These are phyloP conservation scores for Suhomyces choctaworum DNA, from an alignment of 1,139 yeast genomes.

Conservation along the genomic window DNA sequence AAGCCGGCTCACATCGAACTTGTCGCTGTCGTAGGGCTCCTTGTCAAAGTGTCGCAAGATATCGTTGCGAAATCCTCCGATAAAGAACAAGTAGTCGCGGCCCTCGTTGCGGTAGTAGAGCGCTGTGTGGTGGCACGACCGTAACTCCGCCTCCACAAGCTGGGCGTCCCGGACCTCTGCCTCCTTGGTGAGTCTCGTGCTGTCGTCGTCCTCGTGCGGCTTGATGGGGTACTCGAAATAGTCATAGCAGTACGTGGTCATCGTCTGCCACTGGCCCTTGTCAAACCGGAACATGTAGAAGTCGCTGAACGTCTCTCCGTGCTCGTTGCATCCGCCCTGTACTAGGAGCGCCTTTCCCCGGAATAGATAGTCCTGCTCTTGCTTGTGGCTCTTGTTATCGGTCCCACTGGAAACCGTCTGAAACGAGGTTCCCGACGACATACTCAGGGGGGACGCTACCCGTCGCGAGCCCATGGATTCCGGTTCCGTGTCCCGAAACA, in stretches of 20 bases:
- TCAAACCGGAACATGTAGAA: constrained; percentile 36
- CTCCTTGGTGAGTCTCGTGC: constrained; percentile 23
- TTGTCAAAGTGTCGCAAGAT: constrained; percentile 35
- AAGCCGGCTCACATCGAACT: constrained; percentile 40
- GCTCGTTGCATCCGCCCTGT: constrained; percentile 46
- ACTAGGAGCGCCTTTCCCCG: constrained; percentile 34
- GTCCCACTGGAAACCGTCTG: constrained; percentile 16
- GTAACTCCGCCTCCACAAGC: constrained; percentile 43
- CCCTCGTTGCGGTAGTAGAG: constrained; percentile 38
- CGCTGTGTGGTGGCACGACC: constrained; percentile 47
- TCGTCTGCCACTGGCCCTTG: constrained; percentile 36
- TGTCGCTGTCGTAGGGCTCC: constrained; percentile 32
- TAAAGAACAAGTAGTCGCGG: constrained; percentile 38
- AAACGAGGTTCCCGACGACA: constrained; percentile 18
- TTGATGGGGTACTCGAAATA: constrained; percentile 30
- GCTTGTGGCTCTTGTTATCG: constrained; percentile 7
- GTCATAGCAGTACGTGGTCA: constrained; percentile 39
- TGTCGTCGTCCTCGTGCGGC: constrained; percentile 35
- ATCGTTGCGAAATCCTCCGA: constrained; percentile 45
- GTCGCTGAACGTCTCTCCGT: constrained; percentile 33
- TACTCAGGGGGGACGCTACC: constrained; percentile 12
- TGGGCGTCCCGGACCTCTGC: constrained; percentile 29
- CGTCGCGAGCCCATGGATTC: constrained; percentile 4
- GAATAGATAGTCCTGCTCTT: constrained; percentile 23
- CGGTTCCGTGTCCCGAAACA: constrained; percentile 3